These are phyloP conservation scores for Ampelocalamus luodianensis DNA, from an alignment of 176 grass and related monocot genomes.

Conservation along the genomic window DNA sequence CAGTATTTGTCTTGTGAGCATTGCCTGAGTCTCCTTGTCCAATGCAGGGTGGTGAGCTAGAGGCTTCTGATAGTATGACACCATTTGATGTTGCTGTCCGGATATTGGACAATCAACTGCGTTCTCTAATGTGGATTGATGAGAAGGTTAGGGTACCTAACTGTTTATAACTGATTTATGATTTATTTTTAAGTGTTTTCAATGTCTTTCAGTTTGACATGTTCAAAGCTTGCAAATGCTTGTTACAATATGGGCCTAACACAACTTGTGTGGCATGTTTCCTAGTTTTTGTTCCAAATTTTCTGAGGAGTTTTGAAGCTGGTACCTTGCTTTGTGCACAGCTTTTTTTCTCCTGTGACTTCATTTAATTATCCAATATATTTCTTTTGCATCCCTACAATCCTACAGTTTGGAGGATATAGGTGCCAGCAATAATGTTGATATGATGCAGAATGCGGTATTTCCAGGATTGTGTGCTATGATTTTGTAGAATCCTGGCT, in stretches of 20 bases:
- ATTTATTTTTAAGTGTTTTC: neutral
- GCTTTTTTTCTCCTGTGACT: neutral
- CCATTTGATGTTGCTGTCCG: conserved; percentile 97
- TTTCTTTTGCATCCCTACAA: neutral
- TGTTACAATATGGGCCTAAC: neutral
- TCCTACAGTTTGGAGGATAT: conserved; percentile 5
- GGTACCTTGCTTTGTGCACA: neutral
- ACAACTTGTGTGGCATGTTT: neutral
- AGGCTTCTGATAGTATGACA: conserved; percentile 75
- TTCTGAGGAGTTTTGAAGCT: conserved; percentile 14
- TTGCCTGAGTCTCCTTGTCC: conserved; percentile 38
- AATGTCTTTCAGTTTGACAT: neutral
- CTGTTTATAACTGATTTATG: neutral
- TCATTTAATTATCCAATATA: neutral
- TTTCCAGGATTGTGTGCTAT: conserved; percentile 19
- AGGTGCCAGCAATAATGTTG: conserved; percentile 30
- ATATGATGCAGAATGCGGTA: neutral
- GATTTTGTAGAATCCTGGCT: conserved; percentile 2
- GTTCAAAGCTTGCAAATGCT: neutral
- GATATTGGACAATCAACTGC: conserved; percentile 94
- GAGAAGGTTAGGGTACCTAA: conserved; percentile 70
- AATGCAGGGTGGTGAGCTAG: conserved; percentile 74
- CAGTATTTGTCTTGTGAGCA: conserved; percentile 23
- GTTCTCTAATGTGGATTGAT: conserved; percentile 96
- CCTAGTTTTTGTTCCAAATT: neutral